These are phyloP conservation scores for Penicillium sp. DNA, from an alignment of 2,329 filamentous ascomycete species.

Conservation along the genomic window DNA sequence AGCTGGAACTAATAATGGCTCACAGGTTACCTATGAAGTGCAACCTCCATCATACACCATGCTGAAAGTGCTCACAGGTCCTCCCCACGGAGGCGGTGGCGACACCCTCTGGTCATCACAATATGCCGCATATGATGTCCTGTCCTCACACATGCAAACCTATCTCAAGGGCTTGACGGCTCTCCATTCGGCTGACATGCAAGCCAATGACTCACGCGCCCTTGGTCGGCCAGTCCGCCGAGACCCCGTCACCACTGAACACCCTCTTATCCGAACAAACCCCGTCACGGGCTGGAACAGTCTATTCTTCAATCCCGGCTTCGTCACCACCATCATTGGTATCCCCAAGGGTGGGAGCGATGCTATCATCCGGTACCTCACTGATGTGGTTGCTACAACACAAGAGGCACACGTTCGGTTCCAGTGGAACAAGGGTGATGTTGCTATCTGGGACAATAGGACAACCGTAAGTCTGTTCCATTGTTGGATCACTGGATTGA, in stretches of 20 bases:
- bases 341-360: slow-evolving; percentile 59
- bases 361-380: slow-evolving; percentile 53
- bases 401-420: slow-evolving; percentile 71
- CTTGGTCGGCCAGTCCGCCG: slow-evolving; percentile 55
- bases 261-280: slow-evolving; percentile 61
- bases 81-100: slow-evolving; percentile 56
- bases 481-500: neutral
- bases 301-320: slow-evolving; percentile 61
- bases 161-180: slow-evolving; percentile 61
- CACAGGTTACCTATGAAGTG: slow-evolving; percentile 57
- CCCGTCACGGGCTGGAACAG: slow-evolving; percentile 64
- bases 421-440: slow-evolving; percentile 64
- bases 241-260: slow-evolving; percentile 55
- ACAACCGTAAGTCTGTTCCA: slow-evolving; percentile 45
- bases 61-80: slow-evolving; percentile 55
- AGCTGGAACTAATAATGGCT: neutral
- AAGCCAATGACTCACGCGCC: slow-evolving; percentile 52
- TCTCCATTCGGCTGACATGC: slow-evolving; percentile 56
- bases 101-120: slow-evolving; percentile 61
- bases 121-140: slow-evolving; percentile 60
- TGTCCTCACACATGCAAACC: slow-evolving; percentile 58
- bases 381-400: slow-evolving; percentile 57
- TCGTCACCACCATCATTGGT: slow-evolving; percentile 60
- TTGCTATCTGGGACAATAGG: slow-evolving; percentile 70
- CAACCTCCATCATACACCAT: slow-evolving; percentile 61